Evolutionary conservation across 179 eudicot genomes (phyloP).

Genomic region (Sideroxylon spinosum): DNA sequence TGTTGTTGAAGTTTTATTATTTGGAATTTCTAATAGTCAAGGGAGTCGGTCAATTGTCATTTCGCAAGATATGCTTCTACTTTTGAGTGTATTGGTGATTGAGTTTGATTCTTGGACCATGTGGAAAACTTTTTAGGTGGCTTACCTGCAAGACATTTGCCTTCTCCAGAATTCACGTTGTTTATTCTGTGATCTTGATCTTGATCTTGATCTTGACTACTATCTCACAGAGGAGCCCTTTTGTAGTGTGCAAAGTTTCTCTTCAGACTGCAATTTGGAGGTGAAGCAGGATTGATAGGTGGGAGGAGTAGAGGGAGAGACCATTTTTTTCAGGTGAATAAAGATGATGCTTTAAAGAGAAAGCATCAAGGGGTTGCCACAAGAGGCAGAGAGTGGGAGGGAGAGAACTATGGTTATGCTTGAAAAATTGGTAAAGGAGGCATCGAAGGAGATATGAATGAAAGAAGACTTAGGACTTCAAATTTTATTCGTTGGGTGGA

Average conservation of each 20-base stretch:
- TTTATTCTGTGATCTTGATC: not conserved
- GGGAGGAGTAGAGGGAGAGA: too few relatives aligned
- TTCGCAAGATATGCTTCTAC: not conserved
- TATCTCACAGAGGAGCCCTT: not conserved
- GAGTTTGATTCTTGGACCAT: not conserved
- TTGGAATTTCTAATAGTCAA: not conserved
- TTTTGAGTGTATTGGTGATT: not conserved
- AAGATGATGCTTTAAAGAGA: too few relatives aligned
- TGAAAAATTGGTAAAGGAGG: too few relatives aligned
- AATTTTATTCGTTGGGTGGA: too few relatives aligned
- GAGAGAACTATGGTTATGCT: too few relatives aligned
- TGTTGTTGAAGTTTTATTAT: not conserved
- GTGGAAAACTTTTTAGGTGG: not conserved
- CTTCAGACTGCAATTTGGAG: not conserved
- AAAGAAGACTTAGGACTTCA: too few relatives aligned
- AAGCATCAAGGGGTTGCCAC: too few relatives aligned
- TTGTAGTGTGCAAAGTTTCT: not conserved
- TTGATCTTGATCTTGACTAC: not conserved
- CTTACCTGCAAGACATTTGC: not conserved
- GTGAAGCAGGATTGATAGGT: too few relatives aligned
- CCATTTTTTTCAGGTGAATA: too few relatives aligned
- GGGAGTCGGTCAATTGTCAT: not conserved
- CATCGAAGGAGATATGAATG: too few relatives aligned
- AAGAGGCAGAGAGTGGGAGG: too few relatives aligned
- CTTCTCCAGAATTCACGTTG: not conserved